Percentiles rank a stretch among this genome's conserved stretches.
phyloP scores from a whole-genome alignment of 306 rosid genomes.

The Potentilla sterilis region DNA sequence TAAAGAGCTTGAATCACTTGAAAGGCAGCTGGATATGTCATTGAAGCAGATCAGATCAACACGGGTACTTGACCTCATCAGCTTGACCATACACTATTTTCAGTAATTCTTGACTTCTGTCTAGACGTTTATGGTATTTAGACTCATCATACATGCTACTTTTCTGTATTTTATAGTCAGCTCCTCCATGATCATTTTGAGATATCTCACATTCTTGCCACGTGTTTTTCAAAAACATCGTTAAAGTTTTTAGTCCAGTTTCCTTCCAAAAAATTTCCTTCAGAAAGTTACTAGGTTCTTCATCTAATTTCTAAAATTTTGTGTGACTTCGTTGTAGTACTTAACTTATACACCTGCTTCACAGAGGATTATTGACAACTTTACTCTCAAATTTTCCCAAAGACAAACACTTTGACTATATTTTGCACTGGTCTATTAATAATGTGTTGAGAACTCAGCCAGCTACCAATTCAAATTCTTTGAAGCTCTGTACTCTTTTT shows the following conservation, averaged over 20 bases:
- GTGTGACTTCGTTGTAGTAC: neutral
- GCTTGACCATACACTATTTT: neutral
- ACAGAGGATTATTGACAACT: neutral
- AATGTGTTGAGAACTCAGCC: neutral
- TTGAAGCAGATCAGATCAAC: slow-evolving; percentile 90
- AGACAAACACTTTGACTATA: neutral
- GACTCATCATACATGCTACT: neutral
- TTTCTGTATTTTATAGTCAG: neutral
- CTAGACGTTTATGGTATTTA: neutral
- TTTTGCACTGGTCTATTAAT: neutral
- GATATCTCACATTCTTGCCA: neutral
- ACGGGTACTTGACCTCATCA: slow-evolving; percentile 48
- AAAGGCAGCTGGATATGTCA: slow-evolving; percentile 89
- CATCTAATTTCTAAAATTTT: neutral
- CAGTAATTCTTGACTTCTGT: neutral
- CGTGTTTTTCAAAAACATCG: neutral
- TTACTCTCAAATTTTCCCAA: neutral
- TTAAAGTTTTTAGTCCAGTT: neutral
- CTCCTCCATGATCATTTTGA: neutral
- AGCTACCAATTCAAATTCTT: neutral
- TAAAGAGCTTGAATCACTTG: slow-evolving; percentile 93
- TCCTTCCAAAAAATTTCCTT: neutral
- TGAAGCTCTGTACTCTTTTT: neutral
- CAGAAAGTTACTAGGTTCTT: neutral
- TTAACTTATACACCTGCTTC: neutral